Evolutionary conservation across 331 rosid genomes (phyloP), one percentile per base, ranked within the genome.

Genomic region (Ulmus americana): DNA sequence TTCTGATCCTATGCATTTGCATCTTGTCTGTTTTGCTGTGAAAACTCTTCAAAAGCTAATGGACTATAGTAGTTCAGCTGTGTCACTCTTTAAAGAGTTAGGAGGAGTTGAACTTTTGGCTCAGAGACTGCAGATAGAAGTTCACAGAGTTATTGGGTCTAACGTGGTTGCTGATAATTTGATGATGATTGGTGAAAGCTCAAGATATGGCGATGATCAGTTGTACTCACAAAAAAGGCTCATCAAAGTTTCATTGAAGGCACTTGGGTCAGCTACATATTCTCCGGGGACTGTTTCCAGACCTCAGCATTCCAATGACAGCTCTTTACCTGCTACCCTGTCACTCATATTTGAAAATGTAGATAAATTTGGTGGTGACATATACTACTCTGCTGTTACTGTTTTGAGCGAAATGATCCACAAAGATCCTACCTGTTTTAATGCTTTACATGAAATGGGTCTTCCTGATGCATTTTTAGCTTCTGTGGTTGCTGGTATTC

Each of bases 391-490:
- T 41, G 97, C 99, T 69, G 99, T 87, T 80, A 90, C 97, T 64
- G 91, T 94, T 57, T 82, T 94, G 97, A 94, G 97, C 80, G 99
- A 94, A 84, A 87, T 88, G 54, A 94, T 94, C 79, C 99, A 94
- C 86, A 94, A 85, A 75, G 99, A 94, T 71, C 97, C 99, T 60
- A 94, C 97, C 28, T 87, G 85, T 70, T 94, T 84, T 77, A 70
- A 91, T 70, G 70, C 82, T 79, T 72, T 94, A 76, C 96, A 87
- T 76, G 99, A 94, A 73, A 75, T 87, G 91, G 99, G 99, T 65
- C 99, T 94, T 60, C 99, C 99, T 40, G 86, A 83, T 72, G 96
- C 95, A 52, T 94, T 94, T 82, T 73, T 94, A 73, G 82, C 91
- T 75, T 90, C 99, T 13, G 84, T 94, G 65, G 77, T 41, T 59